Evolutionary conservation across 345 rosid species (phyloP), one percentile per base, ranked within the genome.

Genomic region (Sisymbrium irio): DNA sequence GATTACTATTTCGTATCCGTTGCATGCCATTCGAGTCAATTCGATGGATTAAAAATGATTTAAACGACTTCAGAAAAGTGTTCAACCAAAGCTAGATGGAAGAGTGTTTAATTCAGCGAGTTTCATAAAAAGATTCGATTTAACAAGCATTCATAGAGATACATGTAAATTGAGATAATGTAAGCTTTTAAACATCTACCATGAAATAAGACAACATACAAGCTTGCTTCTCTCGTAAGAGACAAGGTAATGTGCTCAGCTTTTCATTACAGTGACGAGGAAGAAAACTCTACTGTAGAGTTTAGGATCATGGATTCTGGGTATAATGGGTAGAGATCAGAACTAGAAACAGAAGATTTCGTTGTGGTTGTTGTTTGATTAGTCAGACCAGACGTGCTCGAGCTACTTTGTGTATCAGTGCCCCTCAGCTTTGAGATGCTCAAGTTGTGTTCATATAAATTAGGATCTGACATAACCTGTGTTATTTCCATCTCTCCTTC

Each of bases 341-440:
- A 1, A 11, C 62, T 33, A 18, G 54, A 73, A 18, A 35, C 46
- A 30, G 63, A 51, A 6, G 77, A 73, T 4, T 3, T 60, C 4
- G 9, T 20, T 42, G 44, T 57, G 1, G 40, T 22, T 22, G 49
- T 3, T 2, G 18, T 36, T 61, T 47, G 51, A 25, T 47, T 19
- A 0, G 68, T 49, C 14, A 47, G 19, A 42, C 53, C 39, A 65
- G 65, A 46, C 12, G 20, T 67, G 62, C 63, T 76, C 13, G 60
- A 67, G 9, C 50, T 61, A 5, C 55, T 46, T 18, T 9, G 30
- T 41, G 35, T 56, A 18, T 56, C 22, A 32, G 40, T 65, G 22
- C 71, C 84, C 40, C 75, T 73, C 40, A 65, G 41, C 30, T 76
- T 71, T 46, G 73, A 67, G 37, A 69, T 59, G 66, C 76, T 59